Evolutionary conservation across 768 basidiomycete genomes (phyloP).

Genomic region (Hygrophorus russula): DNA sequence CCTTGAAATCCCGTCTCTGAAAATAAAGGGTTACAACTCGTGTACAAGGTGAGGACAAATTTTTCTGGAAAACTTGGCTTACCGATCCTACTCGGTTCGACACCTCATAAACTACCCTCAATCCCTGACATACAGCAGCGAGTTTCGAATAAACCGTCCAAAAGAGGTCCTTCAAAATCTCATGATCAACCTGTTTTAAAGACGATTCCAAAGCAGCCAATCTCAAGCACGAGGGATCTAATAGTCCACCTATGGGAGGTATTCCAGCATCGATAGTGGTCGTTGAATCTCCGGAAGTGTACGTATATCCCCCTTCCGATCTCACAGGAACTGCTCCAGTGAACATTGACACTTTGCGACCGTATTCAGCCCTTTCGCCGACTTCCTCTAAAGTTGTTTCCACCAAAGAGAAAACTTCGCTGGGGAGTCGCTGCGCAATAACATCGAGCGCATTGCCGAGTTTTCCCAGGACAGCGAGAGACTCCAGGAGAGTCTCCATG

Average conservation of each 20-base stretch:
- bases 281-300: slow-evolving; percentile 22
- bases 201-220: slow-evolving; percentile 66
- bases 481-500: slow-evolving; percentile 86
- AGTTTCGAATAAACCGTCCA: slow-evolving; percentile 97
- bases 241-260: slow-evolving; percentile 17
- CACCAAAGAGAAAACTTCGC: slow-evolving; percentile 76
- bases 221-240: slow-evolving; percentile 47
- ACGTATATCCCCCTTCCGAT: slow-evolving; percentile 45
- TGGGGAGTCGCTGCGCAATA: slow-evolving; percentile 69
- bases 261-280: slow-evolving; percentile 12
- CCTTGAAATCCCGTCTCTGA: slow-evolving; percentile 86
- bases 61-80: slow-evolving; percentile 22
- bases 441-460: slow-evolving; percentile 77
- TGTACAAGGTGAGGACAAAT: not conserved
- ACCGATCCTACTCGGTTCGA: slow-evolving; percentile 86
- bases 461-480: slow-evolving; percentile 85
- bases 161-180: slow-evolving; percentile 83
- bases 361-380: slow-evolving; percentile 79
- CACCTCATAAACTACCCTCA: slow-evolving; percentile 85
- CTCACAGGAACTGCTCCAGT: slow-evolving; percentile 16
- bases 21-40: slow-evolving; percentile 1
- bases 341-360: slow-evolving; percentile 36
- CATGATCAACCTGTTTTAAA: slow-evolving; percentile 65
- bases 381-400: slow-evolving; percentile 87
- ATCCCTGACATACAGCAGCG: slow-evolving; percentile 85